Base-by-base conservation (phyloP, 345 rosid species). In the Microcos paniculata region DNA sequence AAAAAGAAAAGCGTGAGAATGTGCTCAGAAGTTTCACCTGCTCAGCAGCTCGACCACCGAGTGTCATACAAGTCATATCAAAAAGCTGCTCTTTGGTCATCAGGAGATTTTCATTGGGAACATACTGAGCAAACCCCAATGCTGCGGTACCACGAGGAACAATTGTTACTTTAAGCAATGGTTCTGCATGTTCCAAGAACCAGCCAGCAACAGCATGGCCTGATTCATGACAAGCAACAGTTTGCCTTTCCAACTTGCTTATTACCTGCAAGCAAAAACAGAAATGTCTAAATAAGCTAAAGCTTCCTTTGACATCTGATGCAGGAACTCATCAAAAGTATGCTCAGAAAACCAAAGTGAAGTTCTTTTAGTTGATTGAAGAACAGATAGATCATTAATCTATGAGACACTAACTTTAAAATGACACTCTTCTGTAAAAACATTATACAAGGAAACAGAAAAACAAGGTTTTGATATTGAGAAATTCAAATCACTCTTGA, bases 201-300 rank as follows among this genome's bases (percentile, higher is more conserved):
- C 91, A 88, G 63, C 85, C 85, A 78, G 85, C 80, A 73, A 86
- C 85, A 71, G 88, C 89, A 75, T 88, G 88, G 77, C 91, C 91
- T n/a, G 91, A 84, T 81, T 85, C 91, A 81, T 87, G 91, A 81
- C 82, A 85, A 52, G 87, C 87, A 66, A 86, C 86, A 30, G 91
- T 86, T 75, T 78, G 66, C 62, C 85, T 53, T 75, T 88, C 91
- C 62, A 82, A 78, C 81, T 81, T 81, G 79, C 91, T 88, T 73
- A 84, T 84, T 75, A 84, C 88, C 84, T 78, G 71, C 58, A 38
- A 42, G 9, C 33, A 53, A 38, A 31, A 55, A 70, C 28, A 70
- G 38, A 14, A 33, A 56, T 8, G 65, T 40, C 31, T 55, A 49
- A 10, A 49, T 30, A 11, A 30, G 72, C 48, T 18, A 48, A 30